These are phyloP conservation scores for Coemansia umbellata DNA, from an alignment of 192 early-diverging fungal genomes.

Conservation along the genomic window DNA sequence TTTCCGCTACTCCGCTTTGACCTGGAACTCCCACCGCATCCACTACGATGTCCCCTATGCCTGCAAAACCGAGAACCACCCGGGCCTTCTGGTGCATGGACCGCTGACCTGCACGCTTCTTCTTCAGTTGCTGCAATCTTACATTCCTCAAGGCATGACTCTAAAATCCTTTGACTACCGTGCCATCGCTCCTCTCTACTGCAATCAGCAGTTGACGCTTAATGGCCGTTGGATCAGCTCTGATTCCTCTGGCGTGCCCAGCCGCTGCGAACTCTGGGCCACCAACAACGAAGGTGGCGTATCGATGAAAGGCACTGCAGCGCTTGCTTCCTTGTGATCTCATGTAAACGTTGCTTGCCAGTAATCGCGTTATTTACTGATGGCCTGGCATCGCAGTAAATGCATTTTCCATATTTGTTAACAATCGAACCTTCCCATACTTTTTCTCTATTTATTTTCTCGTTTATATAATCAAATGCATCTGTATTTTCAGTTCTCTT, in stretches of 20 bases:
- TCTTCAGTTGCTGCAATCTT: constrained; percentile 58
- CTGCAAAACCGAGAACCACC: constrained; percentile 62
- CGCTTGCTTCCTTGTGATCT: constrained; percentile 25
- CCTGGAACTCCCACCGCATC: constrained; percentile 86
- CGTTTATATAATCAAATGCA: neutral
- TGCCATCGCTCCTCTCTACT: constrained; percentile 65
- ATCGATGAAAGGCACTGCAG: constrained; percentile 67
- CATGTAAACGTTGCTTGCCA: neutral
- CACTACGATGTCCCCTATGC: constrained; percentile 81
- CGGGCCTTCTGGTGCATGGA: constrained; percentile 71
- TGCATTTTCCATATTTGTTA: neutral
- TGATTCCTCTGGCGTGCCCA: constrained; percentile 21
- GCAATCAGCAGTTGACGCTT: constrained; percentile 55
- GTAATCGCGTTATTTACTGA: too few species aligned
- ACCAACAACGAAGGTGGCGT: constrained; percentile 60
- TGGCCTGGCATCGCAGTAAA: neutral
- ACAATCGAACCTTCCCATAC: too few species aligned
- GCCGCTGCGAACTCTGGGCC: constrained; percentile 69
- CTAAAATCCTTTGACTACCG: constrained; percentile 68
- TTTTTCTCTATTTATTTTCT: too few species aligned
- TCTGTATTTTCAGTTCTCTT: too few species aligned
- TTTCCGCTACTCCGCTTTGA: constrained; percentile 86
- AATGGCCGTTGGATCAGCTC: constrained; percentile 39
- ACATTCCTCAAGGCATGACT: constrained; percentile 33
- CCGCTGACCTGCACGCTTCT: constrained; percentile 77